Evolutionary conservation across 805 yeast species (phyloP).

Genomic region (Metschnikowia matae): DNA sequence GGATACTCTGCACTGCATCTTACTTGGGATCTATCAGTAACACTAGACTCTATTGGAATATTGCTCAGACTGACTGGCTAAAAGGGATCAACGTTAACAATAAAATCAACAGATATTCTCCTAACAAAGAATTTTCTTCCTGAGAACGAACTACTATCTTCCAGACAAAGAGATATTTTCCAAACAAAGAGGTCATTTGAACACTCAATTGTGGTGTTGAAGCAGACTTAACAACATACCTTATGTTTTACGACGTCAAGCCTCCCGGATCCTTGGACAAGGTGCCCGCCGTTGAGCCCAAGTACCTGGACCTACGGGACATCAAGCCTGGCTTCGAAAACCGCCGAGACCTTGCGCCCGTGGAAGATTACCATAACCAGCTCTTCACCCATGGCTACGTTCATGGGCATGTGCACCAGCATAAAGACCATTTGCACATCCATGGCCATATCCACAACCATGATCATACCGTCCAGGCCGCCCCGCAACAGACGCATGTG

Average conservation of each 20-base stretch:
- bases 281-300: neutral
- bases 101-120: too few relatives aligned
- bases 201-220: too few relatives aligned
- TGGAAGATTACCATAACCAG: slow-evolving; percentile 4
- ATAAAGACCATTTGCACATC: slow-evolving; percentile 56
- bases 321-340: neutral
- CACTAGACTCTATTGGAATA: too few relatives aligned
- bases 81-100: neutral
- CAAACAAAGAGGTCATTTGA: too few relatives aligned
- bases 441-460: slow-evolving; percentile 66
- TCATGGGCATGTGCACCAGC: slow-evolving; percentile 66
- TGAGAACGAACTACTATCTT: too few relatives aligned
- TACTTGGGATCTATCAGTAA: too few relatives aligned
- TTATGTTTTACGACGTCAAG: neutral
- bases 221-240: too few relatives aligned
- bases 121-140: too few relatives aligned
- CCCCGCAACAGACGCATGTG: neutral
- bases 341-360: neutral
- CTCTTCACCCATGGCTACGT: slow-evolving; percentile 48
- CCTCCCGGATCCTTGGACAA: neutral
- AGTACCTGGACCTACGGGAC: slow-evolving; percentile 4
- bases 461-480: slow-evolving; percentile 24
- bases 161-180: too few relatives aligned
- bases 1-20: too few relatives aligned
- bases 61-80: too few relatives aligned